phyloP scores from a whole-genome alignment of 495 filamentous ascomycete genomes.

The Penicillium diatomitis region DNA sequence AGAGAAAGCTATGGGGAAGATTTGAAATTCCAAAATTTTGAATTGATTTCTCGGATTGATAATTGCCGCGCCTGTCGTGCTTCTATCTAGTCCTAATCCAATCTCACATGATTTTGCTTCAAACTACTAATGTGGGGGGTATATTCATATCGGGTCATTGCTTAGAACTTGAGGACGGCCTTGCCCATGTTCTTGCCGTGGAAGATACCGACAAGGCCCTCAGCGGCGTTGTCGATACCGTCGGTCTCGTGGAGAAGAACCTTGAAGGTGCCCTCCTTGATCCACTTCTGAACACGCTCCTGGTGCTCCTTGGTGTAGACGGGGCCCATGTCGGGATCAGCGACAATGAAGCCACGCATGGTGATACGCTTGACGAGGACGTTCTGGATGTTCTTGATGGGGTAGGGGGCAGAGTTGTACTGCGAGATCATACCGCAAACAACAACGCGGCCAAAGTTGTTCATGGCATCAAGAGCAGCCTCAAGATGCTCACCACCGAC shows the following conservation, averaged over 20 bases:
- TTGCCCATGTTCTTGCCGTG: conserved; percentile 89
- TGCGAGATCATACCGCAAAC: conserved; percentile 65
- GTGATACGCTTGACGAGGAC: conserved; percentile 49
- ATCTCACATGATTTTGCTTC: no score
- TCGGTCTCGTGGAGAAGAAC: conserved; percentile 58
- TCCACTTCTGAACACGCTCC: conserved; percentile 74
- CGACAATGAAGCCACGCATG: conserved; percentile 73
- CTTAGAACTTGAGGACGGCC: conserved; percentile 65
- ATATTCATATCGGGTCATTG: no score
- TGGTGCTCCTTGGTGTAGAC: conserved; percentile 70
- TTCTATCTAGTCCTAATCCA: no score
- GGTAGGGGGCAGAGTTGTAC: conserved; percentile 65
- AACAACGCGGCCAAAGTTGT: conserved; percentile 60
- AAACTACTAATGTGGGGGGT: no score
- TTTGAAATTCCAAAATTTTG: not conserved
- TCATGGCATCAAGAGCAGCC: conserved; percentile 62
- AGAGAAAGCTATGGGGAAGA: not conserved
- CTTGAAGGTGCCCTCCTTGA: conserved; percentile 73
- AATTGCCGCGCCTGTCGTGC: no score
- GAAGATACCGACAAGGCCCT: conserved; percentile 81
- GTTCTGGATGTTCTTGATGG: conserved; percentile 53
- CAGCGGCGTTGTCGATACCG: conserved; percentile 74
- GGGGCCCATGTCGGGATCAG: conserved; percentile 55
- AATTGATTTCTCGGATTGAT: no score
- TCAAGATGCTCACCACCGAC: conserved; percentile 86